Evolutionary conservation across 73 alveolate genomes (phyloP).

Genomic region (Vitrella brassicaformis): DNA sequence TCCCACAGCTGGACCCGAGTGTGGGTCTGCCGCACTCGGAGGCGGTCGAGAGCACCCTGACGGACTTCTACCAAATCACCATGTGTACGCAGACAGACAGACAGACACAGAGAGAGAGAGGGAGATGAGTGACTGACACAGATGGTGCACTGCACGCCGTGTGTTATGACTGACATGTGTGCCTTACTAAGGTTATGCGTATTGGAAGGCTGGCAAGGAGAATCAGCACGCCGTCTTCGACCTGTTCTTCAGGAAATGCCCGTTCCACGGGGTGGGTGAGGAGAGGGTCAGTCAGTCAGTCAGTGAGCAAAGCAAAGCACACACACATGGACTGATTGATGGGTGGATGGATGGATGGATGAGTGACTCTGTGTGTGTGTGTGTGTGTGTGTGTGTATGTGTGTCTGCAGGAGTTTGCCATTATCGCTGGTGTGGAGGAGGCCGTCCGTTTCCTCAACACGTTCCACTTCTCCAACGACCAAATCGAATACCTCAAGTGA

Average conservation of each 20-base stretch:
- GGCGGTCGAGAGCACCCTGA: conserved; percentile 11
- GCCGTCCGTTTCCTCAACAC: conserved; percentile 39
- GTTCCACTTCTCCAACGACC: conserved; percentile 52
- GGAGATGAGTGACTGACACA: too few relatives aligned
- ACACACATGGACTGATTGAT: too few relatives aligned
- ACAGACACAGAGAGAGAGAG: too few relatives aligned
- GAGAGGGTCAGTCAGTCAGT: too few relatives aligned
- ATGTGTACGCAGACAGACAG: too few relatives aligned
- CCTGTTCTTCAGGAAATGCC: conserved; percentile 58
- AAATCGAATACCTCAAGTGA: conserved; percentile 40
- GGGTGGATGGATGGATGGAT: too few relatives aligned
- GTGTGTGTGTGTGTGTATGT: too few relatives aligned
- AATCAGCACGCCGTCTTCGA: conserved; percentile 48
- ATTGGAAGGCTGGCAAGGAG: conserved; percentile 48
- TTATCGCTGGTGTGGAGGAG: conserved; percentile 70
- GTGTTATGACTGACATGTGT: too few relatives aligned
- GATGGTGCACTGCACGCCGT: too few relatives aligned
- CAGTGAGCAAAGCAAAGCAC: too few relatives aligned
- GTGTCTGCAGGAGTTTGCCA: conserved; percentile 46
- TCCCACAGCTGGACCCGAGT: neutral
- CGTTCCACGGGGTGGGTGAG: conserved; percentile 64
- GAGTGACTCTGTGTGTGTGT: too few relatives aligned
- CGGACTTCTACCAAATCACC: conserved; percentile 54
- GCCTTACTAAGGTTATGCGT: conserved; percentile 50
- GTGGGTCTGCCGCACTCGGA: neutral